A percentile compares a stretch with the other conserved stretches of the same genome.
phyloP scores from a whole-genome alignment of 2,329 filamentous ascomycete species.

The Fusarium longipes region DNA sequence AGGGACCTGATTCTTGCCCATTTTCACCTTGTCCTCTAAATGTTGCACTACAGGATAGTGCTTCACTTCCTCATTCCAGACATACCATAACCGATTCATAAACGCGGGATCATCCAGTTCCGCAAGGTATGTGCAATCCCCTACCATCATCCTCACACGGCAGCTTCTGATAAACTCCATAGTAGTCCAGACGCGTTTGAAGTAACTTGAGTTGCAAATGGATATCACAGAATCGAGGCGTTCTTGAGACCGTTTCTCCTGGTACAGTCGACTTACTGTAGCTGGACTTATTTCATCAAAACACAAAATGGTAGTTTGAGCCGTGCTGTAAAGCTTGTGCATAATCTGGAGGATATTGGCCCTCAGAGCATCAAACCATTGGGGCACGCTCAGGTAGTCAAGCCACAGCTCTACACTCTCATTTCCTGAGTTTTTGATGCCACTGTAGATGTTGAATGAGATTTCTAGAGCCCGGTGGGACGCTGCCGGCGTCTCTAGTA shows the following conservation, averaged over 20 bases:
- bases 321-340: background rate
- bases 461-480: background rate
- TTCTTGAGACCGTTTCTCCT: background rate
- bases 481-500: background rate
- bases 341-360: background rate
- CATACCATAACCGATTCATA: accelerated
- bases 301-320: background rate
- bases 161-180: constrained; percentile 10
- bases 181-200: background rate
- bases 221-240: background rate
- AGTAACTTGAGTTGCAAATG: constrained; percentile 1
- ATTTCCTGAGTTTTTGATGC: background rate
- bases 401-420: background rate
- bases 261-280: background rate
- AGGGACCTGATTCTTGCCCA: background rate
- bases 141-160: background rate
- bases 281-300: background rate
- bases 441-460: background rate
- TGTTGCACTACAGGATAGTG: background rate
- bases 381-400: background rate
- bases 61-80: background rate
- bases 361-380: background rate
- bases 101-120: background rate
- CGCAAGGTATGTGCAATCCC: background rate
- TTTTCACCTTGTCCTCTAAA: background rate